Conservation (phyloP, 306 rosid genomes). For the Senna tora region DNA sequence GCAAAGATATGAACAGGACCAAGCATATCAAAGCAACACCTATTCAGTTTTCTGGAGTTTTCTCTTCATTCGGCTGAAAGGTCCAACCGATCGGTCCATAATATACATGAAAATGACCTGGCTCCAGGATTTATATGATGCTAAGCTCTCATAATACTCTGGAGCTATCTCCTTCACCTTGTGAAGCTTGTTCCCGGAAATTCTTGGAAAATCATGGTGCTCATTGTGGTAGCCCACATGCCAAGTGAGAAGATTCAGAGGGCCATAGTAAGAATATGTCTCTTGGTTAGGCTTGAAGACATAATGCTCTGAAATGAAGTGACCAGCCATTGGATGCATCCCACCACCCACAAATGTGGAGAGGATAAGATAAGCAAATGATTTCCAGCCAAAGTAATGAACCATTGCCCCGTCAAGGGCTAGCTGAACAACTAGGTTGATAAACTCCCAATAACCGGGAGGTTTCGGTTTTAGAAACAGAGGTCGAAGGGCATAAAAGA, state of each 20-base stretch:
- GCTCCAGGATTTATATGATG: slow-evolving; percentile 75
- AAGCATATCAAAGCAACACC: slow-evolving; percentile 32
- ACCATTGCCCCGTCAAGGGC: slow-evolving; percentile 69
- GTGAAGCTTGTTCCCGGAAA: slow-evolving; percentile 86
- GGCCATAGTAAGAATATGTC: slow-evolving; percentile 93
- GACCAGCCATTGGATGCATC: slow-evolving; percentile 99
- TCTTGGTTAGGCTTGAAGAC: slow-evolving; percentile 86
- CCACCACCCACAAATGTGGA: slow-evolving; percentile 95
- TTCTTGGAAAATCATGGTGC: slow-evolving; percentile 93
- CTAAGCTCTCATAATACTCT: slow-evolving; percentile 66
- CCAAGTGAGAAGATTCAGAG: slow-evolving; percentile 86
- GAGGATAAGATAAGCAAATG: slow-evolving; percentile 74
- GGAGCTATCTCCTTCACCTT: slow-evolving; percentile 89
- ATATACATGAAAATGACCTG: slow-evolving; percentile 83
- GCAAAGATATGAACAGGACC: slow-evolving; percentile 15
- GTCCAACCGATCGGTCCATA: slow-evolving; percentile 84
- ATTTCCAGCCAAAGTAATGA: slow-evolving; percentile 73
- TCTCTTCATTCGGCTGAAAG: slow-evolving; percentile 92
- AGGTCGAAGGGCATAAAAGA: slow-evolving; percentile 85
- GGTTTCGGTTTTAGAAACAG: slow-evolving; percentile 88
- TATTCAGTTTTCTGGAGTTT: slow-evolving; percentile 62
- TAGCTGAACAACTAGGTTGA: slow-evolving; percentile 69
- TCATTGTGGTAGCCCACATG: slow-evolving; percentile 90
- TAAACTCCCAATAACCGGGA: slow-evolving; percentile 85
- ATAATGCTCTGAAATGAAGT: slow-evolving; percentile 93